These are phyloP conservation scores for Septoria linicola DNA, from an alignment of 2,329 filamentous ascomycete genomes.

Conservation along the genomic window DNA sequence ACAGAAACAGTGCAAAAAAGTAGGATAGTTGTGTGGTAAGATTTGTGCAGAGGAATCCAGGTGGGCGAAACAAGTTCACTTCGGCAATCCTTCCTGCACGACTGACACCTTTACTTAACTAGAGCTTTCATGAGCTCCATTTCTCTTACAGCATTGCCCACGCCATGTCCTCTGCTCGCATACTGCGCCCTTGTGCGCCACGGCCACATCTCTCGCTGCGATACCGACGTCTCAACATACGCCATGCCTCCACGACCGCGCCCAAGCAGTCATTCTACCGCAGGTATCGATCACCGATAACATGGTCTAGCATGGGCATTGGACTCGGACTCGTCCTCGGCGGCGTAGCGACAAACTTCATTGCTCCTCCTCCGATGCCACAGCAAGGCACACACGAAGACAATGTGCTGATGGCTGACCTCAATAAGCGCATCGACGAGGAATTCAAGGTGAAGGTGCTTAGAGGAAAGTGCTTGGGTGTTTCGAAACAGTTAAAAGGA, in stretches of 20 bases:
- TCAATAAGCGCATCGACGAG: conserved; percentile 46
- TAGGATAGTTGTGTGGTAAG: no score
- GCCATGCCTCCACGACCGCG: conserved; percentile 1
- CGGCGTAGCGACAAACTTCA: conserved; percentile 41
- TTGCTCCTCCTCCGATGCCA: conserved; percentile 48
- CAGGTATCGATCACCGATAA: conserved; percentile 17
- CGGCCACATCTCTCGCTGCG: conserved; percentile 32
- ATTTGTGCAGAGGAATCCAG: no score
- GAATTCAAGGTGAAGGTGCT: conserved; percentile 53
- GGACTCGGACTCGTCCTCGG: conserved; percentile 33
- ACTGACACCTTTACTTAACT: not conserved
- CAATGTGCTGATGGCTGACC: conserved; percentile 40
- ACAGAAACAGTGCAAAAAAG: no score
- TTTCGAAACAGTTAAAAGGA: conserved; percentile 35
- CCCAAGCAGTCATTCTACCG: conserved; percentile 8
- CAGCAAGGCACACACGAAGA: conserved; percentile 45
- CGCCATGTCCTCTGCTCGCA: conserved; percentile 5
- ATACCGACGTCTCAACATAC: conserved; percentile 24
- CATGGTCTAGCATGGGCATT: conserved; percentile 41
- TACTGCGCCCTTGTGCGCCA: conserved; percentile 1
- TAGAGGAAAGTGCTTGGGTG: conserved; percentile 44
- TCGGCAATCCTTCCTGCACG: no score
- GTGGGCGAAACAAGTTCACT: no score
- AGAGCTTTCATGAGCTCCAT: conserved; percentile 2
- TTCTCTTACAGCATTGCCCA: not conserved